phyloP scores from a whole-genome alignment of 176 grass and related monocot species.

The Dendrocalamus sinicus region DNA sequence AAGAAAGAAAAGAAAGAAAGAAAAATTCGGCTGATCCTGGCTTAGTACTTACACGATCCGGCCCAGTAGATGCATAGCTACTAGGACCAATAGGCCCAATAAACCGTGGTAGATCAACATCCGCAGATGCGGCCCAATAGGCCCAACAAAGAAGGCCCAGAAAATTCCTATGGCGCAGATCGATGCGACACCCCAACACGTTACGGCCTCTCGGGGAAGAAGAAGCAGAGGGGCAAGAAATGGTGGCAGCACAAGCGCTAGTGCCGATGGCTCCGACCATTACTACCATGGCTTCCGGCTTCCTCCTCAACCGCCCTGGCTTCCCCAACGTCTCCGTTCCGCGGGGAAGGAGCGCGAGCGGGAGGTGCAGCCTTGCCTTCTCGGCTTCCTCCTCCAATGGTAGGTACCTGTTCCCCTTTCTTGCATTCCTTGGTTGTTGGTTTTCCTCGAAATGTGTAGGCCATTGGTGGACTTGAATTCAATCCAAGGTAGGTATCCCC shows the following conservation, averaged over 20 bases:
- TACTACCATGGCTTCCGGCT: background rate
- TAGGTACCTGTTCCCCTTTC: constrained; percentile 29
- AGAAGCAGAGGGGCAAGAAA: background rate
- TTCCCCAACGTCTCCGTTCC: background rate
- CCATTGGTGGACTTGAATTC: background rate
- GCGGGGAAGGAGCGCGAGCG: background rate
- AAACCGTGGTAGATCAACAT: too few species aligned
- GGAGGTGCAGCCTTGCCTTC: constrained; percentile 15
- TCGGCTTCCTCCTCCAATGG: constrained; percentile 48
- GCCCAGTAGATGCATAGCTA: background rate
- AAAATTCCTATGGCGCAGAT: constrained; percentile 29
- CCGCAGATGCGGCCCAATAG: background rate
- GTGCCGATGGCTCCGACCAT: constrained; percentile 22
- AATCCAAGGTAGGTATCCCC: background rate
- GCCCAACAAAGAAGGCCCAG: background rate
- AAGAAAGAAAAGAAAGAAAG: background rate
- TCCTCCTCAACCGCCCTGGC: constrained; percentile 14
- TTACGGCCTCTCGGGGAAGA: background rate
- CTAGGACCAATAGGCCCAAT: background rate
- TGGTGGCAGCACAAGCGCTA: background rate
- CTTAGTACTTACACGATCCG: background rate
- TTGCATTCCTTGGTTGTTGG: background rate
- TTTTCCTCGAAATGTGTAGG: background rate
- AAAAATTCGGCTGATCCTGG: too few species aligned
- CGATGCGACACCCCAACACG: constrained; percentile 32